Percentiles rank a stretch among this genome's conserved stretches.
phyloP scores from a whole-genome alignment of 2,329 filamentous ascomycete genomes.

The Colletotrichum coccodes region DNA sequence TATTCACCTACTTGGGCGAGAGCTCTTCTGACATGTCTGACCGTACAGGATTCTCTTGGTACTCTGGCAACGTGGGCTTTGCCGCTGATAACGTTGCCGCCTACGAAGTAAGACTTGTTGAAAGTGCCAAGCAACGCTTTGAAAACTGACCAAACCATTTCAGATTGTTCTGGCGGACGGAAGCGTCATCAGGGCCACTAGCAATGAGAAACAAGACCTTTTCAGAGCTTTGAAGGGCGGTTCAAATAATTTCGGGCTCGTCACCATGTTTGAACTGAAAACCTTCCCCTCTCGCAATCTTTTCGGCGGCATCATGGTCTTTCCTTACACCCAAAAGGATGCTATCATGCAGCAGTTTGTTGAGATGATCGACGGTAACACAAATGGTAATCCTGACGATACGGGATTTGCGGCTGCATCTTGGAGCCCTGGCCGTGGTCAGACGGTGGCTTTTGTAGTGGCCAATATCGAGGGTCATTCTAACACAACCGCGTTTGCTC shows the following conservation, averaged over 20 bases:
- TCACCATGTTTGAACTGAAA: constrained; percentile 43
- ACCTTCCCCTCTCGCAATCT: constrained; percentile 34
- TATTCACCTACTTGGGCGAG: neutral
- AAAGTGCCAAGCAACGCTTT: neutral
- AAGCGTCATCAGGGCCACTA: constrained; percentile 49
- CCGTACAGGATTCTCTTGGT: constrained; percentile 35
- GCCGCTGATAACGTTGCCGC: constrained; percentile 51
- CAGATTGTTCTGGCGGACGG: constrained; percentile 55
- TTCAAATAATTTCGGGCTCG: constrained; percentile 53
- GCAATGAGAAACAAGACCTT: constrained; percentile 47
- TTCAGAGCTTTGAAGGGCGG: constrained; percentile 57
- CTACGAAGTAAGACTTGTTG: neutral
- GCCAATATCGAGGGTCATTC: neutral
- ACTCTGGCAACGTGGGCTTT: constrained; percentile 35
- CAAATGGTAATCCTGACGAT: neutral
- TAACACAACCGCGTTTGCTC: neutral
- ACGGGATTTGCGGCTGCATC: neutral
- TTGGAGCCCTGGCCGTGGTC: neutral
- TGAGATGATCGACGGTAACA: constrained; percentile 2
- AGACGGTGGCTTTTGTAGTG: neutral
- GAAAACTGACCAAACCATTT: neutral
- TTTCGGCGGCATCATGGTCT: constrained; percentile 13
- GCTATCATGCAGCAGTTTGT: neutral
- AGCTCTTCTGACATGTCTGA: rapidly evolving
- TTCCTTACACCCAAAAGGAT: neutral